phyloP scores from a whole-genome alignment of 1,284 basidiomycete species.

The Moesziomyces antarcticus region DNA sequence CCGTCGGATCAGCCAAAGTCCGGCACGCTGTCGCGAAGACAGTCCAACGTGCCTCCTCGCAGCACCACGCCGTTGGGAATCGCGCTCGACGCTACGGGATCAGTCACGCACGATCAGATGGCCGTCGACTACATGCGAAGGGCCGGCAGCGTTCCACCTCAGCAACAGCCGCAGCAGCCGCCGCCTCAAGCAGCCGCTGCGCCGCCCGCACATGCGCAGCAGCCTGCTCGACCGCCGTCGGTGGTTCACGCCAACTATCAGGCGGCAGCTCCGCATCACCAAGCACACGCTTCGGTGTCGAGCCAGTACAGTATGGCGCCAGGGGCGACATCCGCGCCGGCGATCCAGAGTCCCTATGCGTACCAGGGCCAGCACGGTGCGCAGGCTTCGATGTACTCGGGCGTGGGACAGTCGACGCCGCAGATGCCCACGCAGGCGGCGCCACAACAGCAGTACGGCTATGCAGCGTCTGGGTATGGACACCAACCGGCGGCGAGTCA shows the following conservation, averaged over 20 bases:
- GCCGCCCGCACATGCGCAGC: slow-evolving; percentile 20
- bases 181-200: slow-evolving; percentile 10
- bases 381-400: slow-evolving; percentile 43
- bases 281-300: slow-evolving; percentile 50
- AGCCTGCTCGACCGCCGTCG: slow-evolving; percentile 35
- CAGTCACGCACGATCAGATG: slow-evolving; percentile 83
- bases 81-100: slow-evolving; percentile 79
- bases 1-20: slow-evolving; percentile 30
- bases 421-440: slow-evolving; percentile 19
- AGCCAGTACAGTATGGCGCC: slow-evolving; percentile 52
- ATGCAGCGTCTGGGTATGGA: slow-evolving; percentile 22
- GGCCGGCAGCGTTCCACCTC: slow-evolving; percentile 75
- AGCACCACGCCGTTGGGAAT: slow-evolving; percentile 75
- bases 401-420: slow-evolving; percentile 23
- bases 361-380: slow-evolving; percentile 39
- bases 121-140: slow-evolving; percentile 72
- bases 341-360: slow-evolving; percentile 31
- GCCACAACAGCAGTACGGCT: slow-evolving; percentile 38
- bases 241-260: slow-evolving; percentile 42
- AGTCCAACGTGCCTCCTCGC: slow-evolving; percentile 46
- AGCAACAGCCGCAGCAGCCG: slow-evolving; percentile 67
- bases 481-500: slow-evolving; percentile 36
- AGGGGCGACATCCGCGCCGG: slow-evolving; percentile 4
- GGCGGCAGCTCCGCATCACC: slow-evolving; percentile 36
- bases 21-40: slow-evolving; percentile 38